Evolutionary conservation across 225 moss, liverwort and hornwort species (phyloP), one percentile per base, ranked within the genome.

Genomic region (Lunularia cruciata): DNA sequence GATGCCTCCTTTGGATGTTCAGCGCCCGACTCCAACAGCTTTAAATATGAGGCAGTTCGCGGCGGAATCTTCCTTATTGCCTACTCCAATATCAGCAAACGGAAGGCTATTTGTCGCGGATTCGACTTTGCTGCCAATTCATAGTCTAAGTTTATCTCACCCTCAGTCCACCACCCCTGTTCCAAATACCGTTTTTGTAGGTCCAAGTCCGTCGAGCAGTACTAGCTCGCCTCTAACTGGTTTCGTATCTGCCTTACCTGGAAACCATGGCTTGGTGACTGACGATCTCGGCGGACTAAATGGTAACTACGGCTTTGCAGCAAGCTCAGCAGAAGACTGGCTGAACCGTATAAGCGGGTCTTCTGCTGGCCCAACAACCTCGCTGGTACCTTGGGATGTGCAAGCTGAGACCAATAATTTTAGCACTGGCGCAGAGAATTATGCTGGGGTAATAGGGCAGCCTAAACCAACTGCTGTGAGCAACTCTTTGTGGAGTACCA

Each of bases 401-500:
- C 87, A 84, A 71, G 74, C 87, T 38, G 83, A 81, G 40, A 80
- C 77, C 72, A 81, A 79, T 63, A 72, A 72, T 42, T 88, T 98
- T 51, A 76, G 76, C 65, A 84, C 85, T 86, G 83, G 79, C 6
- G 53, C 89, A 20, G 98, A 91, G 9, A 91, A 81, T 59, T 68
- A 80, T 65, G 80, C 81, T 35, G 78, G 85, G 78, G 84, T 90
- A 16, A 83, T 86, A 74, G 79, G 90, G 47, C 87, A 88, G 51
- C 84, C 84, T 49, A 83, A 79, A 69, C 87, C 84, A 76, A 79
- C 76, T 69, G 81, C 81, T 43, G 58, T 74, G 40, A 85, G 82
- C 76, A 72, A 80, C 48, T 93, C 98, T 0, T 57, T 88, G 37
- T 93, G 98, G 98, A 98, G 89, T 75, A 81, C 85, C 26, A 86